Percentiles rank a stretch among this genome's conserved stretches.
Conservation (phyloP, 768 basidiomycete species). For the Exsudoporus frostii region DNA sequence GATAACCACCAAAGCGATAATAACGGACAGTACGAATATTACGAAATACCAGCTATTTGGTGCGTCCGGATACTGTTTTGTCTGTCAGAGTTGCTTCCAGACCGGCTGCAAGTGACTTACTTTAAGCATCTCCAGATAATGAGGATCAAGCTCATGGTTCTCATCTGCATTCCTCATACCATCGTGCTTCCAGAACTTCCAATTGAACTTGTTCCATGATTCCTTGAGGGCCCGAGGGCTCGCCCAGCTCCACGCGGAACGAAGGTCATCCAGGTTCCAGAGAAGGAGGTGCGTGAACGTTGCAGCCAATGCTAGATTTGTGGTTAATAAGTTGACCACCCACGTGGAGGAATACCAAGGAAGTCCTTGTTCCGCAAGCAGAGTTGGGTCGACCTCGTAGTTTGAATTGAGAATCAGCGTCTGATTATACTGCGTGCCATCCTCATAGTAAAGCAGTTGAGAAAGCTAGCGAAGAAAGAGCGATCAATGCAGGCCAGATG, state of each 20-base stretch:
- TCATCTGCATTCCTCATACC: slow-evolving; percentile 30
- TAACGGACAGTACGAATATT: slow-evolving; percentile 29
- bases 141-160: slow-evolving; percentile 47
- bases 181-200: slow-evolving; percentile 35
- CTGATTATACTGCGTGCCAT: slow-evolving; percentile 54
- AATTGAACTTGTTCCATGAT: slow-evolving; percentile 29
- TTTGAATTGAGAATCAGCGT: slow-evolving; percentile 50
- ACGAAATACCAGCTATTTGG: slow-evolving; percentile 35
- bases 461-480: slow-evolving; percentile 33
- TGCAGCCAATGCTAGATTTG: slow-evolving; percentile 37
- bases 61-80: slow-evolving; percentile 34
- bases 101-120: slow-evolving; percentile 27
- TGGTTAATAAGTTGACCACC: slow-evolving; percentile 19
- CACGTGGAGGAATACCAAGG: slow-evolving; percentile 30
- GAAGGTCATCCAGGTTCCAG: slow-evolving; percentile 52
- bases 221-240: slow-evolving; percentile 28
- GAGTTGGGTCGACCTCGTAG: slow-evolving; percentile 46
- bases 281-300: slow-evolving; percentile 50
- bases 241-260: slow-evolving; percentile 46
- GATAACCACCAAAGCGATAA: slow-evolving; percentile 52
- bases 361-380: slow-evolving; percentile 41
- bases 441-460: slow-evolving; percentile 48
- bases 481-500: background rate
- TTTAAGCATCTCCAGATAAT: slow-evolving; percentile 49
- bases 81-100: background rate